phyloP scores from a whole-genome alignment of 345 rosid species.

The Eucalyptus erythrocorys region DNA sequence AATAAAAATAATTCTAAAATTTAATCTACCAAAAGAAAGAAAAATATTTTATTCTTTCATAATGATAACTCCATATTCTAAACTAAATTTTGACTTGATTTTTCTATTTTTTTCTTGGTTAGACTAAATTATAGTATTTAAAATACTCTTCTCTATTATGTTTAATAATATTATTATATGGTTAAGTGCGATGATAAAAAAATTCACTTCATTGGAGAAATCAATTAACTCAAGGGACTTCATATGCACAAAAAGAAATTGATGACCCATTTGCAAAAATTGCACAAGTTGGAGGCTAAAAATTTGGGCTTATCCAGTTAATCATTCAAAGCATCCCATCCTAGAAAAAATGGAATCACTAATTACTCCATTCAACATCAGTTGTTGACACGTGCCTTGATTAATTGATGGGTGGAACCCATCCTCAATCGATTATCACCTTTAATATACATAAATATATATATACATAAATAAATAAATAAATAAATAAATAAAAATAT shows the following conservation, averaged over 20 bases:
- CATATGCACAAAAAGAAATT: background rate
- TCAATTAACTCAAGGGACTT: background rate
- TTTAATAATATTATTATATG: background rate
- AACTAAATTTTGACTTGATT: background rate
- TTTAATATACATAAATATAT: too few relatives aligned
- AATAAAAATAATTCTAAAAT: background rate
- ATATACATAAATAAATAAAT: too few relatives aligned
- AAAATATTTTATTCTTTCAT: background rate
- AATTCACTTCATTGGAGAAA: background rate
- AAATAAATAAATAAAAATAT: too few relatives aligned
- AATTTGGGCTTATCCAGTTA: background rate
- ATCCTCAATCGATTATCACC: background rate
- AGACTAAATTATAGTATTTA: background rate
- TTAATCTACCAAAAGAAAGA: background rate
- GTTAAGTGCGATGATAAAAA: background rate
- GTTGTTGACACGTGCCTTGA: background rate
- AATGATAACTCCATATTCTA: background rate
- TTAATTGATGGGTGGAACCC: background rate
- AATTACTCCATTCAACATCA: background rate
- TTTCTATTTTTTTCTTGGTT: background rate
- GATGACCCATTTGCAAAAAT: background rate
- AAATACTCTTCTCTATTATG: background rate
- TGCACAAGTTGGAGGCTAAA: background rate
- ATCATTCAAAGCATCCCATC: background rate
- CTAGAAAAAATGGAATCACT: background rate